Base-by-base conservation (phyloP, 129 eudicot genomes). In the Ambrosia trifida region DNA sequence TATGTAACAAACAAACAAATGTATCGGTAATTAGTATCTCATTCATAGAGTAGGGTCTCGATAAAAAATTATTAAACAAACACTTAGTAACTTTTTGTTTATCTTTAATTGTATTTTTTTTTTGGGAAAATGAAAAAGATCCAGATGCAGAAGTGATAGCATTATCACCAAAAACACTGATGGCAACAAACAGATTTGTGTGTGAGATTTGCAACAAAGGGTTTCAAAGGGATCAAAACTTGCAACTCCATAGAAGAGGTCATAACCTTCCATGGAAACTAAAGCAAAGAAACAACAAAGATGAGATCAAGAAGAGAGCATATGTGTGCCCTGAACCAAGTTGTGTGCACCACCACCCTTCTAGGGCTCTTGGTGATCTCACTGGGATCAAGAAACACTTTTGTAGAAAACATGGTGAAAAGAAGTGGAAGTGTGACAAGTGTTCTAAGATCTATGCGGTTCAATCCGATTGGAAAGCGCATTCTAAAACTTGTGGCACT, bases 201-300 rank as follows among this genome's bases (percentile, higher is more conserved):
- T 91, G 97, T 69, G 97, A 91, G 82, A 82, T 91, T n/a, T 91
- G 97, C 88, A 91, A 88, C 86, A 91, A 88, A 82, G 97, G 97
- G 72, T 91, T 91, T 78, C 95, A 91, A 46, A 91, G 97, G 43
- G 97, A 91, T 69, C 97, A 91, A 53, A 91, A 91, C 31, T 83
- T 91, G 2, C 97, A 91, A 66, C 94, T 91, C 10, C 97, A 91
- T 45, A 86, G 97, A 72, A 84, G 97, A 76, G 97, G 97, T 14
- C 97, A 91, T 64, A 91, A 88, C 68, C 64, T 91, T 19, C 97
- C 97, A 72, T 91, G 97, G 97, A 91, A 91, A 62, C 72, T 91
- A 61, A 91, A 91, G 86, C 95, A 86, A 66, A 88, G 90, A 58
- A 88, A 81, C 78, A 80, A 66, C 58, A 86, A 85, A 19, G 90